Evolutionary conservation across 2,329 filamentous ascomycete genomes (phyloP), one percentile per base, ranked within the genome.

Genomic region (Parafenestella ontariensis): DNA sequence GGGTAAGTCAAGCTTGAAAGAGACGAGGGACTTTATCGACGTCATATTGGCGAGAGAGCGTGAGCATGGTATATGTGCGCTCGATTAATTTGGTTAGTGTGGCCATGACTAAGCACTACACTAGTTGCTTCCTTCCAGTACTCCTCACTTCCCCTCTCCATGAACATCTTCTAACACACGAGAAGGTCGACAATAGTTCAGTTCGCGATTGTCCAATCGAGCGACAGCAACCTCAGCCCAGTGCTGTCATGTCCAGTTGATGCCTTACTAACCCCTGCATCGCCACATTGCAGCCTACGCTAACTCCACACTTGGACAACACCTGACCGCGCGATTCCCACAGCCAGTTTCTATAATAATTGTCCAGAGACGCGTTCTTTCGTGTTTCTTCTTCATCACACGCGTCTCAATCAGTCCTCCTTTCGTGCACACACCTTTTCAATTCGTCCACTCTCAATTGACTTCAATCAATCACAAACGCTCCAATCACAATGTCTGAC

Each of bases 1-100:
- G 3, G 90, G 90, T 0, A 90, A 79, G 47, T 90, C 85, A 18
- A 92, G 77, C 4, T 73, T 80, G 26, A 84, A 67, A 3, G 84
- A 84, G 45, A 76, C 72, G 28, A 82, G 71, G 6, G 84, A 83
- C 8, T 56, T 36, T 46, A 80, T 72, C 23, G 63, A 62, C 15
- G 71, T 46, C 75, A 76, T 76, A 17, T 50, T 56, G 42, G 43
- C 18, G 15, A 13, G 45, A 26, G 37, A 33, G 40, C 50, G 40
- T 45, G 34, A 54, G 45, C 31, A 34, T 21, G 11, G 3, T 13
- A 15, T 46, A 47, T 34, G 23, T 56, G 49, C 49, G 39, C 26
- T 47, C 40, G 31, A 56, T 62, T 45, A 31, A 57, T 51, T 50
- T 36, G 51, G 62, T 59, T 68, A 66, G 65, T 54, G 54, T 36